phyloP scores from a whole-genome alignment of 2,329 filamentous ascomycete genomes.

The Celoporthe dispersa region DNA sequence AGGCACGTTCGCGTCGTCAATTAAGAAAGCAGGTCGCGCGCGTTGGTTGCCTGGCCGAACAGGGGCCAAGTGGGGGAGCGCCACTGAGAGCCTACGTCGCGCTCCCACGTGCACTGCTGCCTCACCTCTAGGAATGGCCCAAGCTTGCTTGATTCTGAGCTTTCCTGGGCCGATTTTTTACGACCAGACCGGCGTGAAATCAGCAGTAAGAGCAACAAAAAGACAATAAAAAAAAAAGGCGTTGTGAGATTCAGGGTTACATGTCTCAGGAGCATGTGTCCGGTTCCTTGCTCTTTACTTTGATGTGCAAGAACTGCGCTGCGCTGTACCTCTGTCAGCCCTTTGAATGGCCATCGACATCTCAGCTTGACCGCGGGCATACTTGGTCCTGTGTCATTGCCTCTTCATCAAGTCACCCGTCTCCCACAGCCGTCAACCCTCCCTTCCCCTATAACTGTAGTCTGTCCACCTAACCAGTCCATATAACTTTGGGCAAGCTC shows the following conservation, averaged over 20 bases:
- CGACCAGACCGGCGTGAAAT: neutral
- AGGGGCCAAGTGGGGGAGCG: neutral
- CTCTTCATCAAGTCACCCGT: neutral
- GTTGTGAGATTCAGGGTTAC: no score
- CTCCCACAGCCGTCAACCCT: neutral
- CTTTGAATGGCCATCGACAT: neutral
- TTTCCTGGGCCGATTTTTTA: neutral
- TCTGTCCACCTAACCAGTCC: neutral
- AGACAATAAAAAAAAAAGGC: no score
- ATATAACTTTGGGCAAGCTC: neutral
- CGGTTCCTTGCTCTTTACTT: no score
- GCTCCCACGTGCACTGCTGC: slow-evolving; percentile 16
- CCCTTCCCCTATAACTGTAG: neutral
- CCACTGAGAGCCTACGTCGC: slow-evolving; percentile 1
- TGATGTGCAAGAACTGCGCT: neutral
- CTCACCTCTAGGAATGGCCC: neutral
- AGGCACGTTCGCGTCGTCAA: slow-evolving; percentile 16
- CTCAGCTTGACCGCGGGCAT: neutral
- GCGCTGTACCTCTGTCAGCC: neutral
- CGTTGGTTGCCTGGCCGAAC: slow-evolving; percentile 14
- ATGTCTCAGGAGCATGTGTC: no score
- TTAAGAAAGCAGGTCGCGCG: slow-evolving; percentile 12
- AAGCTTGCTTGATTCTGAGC: neutral
- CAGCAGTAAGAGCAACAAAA: no score
- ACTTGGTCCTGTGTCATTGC: neutral